Evolutionary conservation across 139 green algal genomes (phyloP).

Genomic region (Micractinium conductrix): DNA sequence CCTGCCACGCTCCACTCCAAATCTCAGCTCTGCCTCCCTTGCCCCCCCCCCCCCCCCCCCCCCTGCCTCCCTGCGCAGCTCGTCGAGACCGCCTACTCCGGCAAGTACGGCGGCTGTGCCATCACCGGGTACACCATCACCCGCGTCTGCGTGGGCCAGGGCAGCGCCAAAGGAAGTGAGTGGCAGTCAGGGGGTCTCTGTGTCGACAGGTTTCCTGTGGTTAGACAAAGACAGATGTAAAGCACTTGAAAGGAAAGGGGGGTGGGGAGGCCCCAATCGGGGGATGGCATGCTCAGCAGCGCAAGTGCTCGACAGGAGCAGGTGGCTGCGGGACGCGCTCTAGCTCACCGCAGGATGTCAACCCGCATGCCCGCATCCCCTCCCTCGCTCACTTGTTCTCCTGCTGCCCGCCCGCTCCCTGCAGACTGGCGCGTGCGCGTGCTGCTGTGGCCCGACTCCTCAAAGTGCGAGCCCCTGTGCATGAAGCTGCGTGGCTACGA

Average conservation of each 20-base stretch:
- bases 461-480: not conserved
- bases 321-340: too few species aligned
- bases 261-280: too few species aligned
- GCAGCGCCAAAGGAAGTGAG: not conserved
- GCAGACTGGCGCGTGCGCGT: conserved; percentile 10
- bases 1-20: too few species aligned
- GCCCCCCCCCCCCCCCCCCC: too few species aligned
- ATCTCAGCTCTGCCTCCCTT: not conserved
- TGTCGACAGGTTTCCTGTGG: too few species aligned
- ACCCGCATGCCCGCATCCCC: too few species aligned
- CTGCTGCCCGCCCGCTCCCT: not conserved
- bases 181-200: too few species aligned
- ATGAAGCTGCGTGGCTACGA: not conserved
- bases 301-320: too few species aligned
- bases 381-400: not conserved
- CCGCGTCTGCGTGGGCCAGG: not conserved
- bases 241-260: too few species aligned
- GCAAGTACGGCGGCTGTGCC: not conserved
- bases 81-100: not conserved
- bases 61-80: not conserved
- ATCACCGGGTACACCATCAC: not conserved
- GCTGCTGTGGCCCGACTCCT: conserved; percentile 1
- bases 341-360: too few species aligned
- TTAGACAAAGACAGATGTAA: too few species aligned
- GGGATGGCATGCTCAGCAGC: too few species aligned